Base-by-base conservation (phyloP, 805 yeast genomes). In the Priceomyces castillae region DNA sequence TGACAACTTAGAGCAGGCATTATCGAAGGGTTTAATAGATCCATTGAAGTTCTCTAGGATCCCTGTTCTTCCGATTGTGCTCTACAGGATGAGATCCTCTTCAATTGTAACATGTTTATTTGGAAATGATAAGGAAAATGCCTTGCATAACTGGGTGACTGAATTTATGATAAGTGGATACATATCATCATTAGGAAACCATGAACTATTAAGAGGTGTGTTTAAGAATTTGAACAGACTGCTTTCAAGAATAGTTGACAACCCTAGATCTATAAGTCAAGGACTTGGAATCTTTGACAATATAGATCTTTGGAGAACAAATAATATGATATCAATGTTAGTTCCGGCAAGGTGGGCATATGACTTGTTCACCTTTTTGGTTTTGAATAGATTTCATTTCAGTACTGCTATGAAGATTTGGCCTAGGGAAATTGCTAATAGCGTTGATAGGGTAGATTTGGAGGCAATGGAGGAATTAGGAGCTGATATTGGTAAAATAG, bases 271-370 rank as follows among this genome's bases (percentile, higher is more conserved):
- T 25, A 30, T 39, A 3, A 7, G 33, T 5, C 36, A 39, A 16
- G 39, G 28, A 11, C 38, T 47, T n/a, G 45, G 50, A 19, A 11
- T 54, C 2, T 43, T 60, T 31, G 49, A 47, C 11, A 60, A 59
- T 10, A 49, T 69, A 18, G 53, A 61, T 44, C 54, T 64, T 36
- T 59, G 64, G 62, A 55, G 60, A 37, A 51, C 65, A 1, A 50
- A 53, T 30, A 61, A 59, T 39, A 51, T 71, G 59, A 55, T 70
- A 9, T 65, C 67, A 2, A 39, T 65, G 48, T 39, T 68, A 26
- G 51, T 67, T 5, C 74, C 74, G 0, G 40, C 54, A 6, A 51
- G 76, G 33, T 67, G 73, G 68, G 43, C 49, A 9, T 71, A 71
- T 44, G 73, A 66, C 45, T 22, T 67, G 7, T 30, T 62, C 17